These are phyloP conservation scores for Suillus spraguei DNA, from an alignment of 768 basidiomycete species.

Conservation along the genomic window DNA sequence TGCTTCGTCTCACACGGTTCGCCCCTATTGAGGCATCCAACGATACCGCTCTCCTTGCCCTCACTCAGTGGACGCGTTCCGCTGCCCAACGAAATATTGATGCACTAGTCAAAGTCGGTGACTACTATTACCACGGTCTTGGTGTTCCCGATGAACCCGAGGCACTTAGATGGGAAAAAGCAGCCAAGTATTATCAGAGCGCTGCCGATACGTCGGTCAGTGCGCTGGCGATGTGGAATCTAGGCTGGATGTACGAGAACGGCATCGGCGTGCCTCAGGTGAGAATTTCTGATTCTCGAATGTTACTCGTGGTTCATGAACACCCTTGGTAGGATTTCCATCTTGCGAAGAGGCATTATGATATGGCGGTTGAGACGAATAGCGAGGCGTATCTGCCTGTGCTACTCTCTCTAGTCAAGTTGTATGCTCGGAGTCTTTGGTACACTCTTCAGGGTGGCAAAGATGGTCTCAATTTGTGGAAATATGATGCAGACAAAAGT, in stretches of 20 bases:
- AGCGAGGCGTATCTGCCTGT: slow-evolving; percentile 90
- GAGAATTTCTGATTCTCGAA: slow-evolving; percentile 17
- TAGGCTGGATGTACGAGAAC: slow-evolving; percentile 99
- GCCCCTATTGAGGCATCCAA: slow-evolving; percentile 75
- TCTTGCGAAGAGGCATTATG: slow-evolving; percentile 95
- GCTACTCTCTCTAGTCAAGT: slow-evolving; percentile 73
- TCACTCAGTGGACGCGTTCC: slow-evolving; percentile 94
- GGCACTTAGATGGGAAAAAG: slow-evolving; percentile 75
- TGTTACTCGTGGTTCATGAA: not conserved
- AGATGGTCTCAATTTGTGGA: slow-evolving; percentile 70
- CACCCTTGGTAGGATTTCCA: slow-evolving; percentile 75
- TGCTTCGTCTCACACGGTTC: slow-evolving; percentile 67
- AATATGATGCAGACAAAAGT: slow-evolving; percentile 51
- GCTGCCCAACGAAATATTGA: slow-evolving; percentile 95
- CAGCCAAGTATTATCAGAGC: slow-evolving; percentile 91
- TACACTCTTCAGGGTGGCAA: slow-evolving; percentile 74
- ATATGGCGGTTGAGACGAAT: slow-evolving; percentile 86
- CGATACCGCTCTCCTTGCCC: slow-evolving; percentile 77
- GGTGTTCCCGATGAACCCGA: slow-evolving; percentile 75
- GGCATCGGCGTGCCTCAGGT: slow-evolving; percentile 91
- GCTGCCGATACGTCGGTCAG: slow-evolving; percentile 92
- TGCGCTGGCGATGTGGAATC: slow-evolving; percentile 96
- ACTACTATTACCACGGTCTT: slow-evolving; percentile 93
- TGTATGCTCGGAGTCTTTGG: slow-evolving; percentile 86
- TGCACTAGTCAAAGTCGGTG: slow-evolving; percentile 95